Conservation (phyloP, 768 basidiomycete species). For the Podaxis rugospora region DNA sequence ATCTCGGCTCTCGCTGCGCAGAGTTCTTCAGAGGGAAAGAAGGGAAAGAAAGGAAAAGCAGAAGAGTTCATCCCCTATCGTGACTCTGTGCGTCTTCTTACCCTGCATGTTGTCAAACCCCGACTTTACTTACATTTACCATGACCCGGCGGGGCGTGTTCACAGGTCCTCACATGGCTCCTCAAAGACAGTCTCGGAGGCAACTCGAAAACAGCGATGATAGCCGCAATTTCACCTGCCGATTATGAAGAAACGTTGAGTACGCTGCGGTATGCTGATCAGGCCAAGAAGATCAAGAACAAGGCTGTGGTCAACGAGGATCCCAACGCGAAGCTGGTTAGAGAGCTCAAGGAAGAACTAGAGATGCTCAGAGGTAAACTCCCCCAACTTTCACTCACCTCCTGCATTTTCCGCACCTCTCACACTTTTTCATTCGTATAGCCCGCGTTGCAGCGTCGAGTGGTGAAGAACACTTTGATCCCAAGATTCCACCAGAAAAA, state of each 20-base stretch:
- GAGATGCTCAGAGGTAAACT: conserved; percentile 78
- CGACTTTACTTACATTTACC: too few species aligned
- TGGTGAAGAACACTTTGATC: conserved; percentile 78
- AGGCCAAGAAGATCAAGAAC: conserved; percentile 99
- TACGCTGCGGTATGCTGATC: conserved; percentile 96
- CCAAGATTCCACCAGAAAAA: conserved; percentile 85
- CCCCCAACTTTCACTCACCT: background rate
- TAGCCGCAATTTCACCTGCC: conserved; percentile 97
- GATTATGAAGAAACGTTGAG: conserved; percentile 98
- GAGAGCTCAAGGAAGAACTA: conserved; percentile 98
- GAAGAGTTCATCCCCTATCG: conserved; percentile 97
- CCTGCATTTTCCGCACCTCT: conserved; percentile 10
- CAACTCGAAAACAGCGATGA: conserved; percentile 99
- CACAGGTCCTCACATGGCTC: conserved; percentile 92
- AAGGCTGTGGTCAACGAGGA: conserved; percentile 99
- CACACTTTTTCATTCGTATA: conserved; percentile 20
- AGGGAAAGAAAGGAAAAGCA: conserved; percentile 83
- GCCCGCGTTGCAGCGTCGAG: conserved; percentile 70
- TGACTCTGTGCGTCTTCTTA: conserved; percentile 69
- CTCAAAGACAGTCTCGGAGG: conserved; percentile 97
- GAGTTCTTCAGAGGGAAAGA: conserved; percentile 66
- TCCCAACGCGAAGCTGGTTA: conserved; percentile 97
- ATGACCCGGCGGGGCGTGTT: background rate
- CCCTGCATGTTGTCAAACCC: background rate
- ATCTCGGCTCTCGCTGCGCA: conserved; percentile 84